Percentiles rank a stretch among this genome's conserved stretches.
phyloP scores from a whole-genome alignment of 352 stramenopile genomes.

The Pythium vanterpoolii region DNA sequence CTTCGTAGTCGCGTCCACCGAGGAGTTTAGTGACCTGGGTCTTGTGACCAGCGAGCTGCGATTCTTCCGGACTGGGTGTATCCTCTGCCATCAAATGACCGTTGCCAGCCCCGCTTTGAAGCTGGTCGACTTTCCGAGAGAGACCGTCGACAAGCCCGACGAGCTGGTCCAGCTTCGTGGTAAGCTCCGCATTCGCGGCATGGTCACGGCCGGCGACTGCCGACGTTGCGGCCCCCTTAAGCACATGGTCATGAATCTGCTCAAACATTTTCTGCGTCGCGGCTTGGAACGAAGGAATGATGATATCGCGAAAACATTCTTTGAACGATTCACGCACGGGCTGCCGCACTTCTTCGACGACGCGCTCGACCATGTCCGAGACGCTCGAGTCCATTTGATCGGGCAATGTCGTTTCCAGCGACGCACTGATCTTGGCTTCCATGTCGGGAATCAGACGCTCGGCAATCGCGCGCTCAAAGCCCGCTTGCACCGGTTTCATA shows the following conservation, averaged over 20 bases:
- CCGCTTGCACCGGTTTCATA: constrained; percentile 80
- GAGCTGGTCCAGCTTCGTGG: constrained; percentile 59
- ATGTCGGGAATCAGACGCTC: constrained; percentile 73
- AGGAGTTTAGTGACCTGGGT: constrained; percentile 44
- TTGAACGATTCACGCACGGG: constrained; percentile 82
- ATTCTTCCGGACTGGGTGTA: constrained; percentile 34
- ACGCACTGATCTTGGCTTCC: constrained; percentile 68
- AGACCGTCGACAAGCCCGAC: constrained; percentile 55
- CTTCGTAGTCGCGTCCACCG: constrained; percentile 58
- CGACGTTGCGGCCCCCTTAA: constrained; percentile 56
- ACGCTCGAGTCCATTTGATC: constrained; percentile 61
- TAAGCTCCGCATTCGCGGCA: constrained; percentile 56
- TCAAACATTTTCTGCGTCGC: constrained; percentile 89
- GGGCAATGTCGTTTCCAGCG: constrained; percentile 48
- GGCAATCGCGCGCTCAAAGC: constrained; percentile 71
- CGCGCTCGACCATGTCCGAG: constrained; percentile 65
- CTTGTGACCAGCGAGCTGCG: constrained; percentile 64
- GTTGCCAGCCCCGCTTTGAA: constrained; percentile 34
- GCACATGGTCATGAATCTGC: constrained; percentile 82
- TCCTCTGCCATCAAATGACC: constrained; percentile 19
- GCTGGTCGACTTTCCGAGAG: constrained; percentile 58
- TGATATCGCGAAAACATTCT: constrained; percentile 83
- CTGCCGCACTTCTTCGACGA: constrained; percentile 77
- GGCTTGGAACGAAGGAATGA: constrained; percentile 84
- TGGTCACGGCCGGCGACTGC: constrained; percentile 43